A percentile compares a stretch with the other conserved stretches of the same genome.
phyloP scores from a whole-genome alignment of 2,329 filamentous ascomycete genomes.

The Lachnellula willkommii region DNA sequence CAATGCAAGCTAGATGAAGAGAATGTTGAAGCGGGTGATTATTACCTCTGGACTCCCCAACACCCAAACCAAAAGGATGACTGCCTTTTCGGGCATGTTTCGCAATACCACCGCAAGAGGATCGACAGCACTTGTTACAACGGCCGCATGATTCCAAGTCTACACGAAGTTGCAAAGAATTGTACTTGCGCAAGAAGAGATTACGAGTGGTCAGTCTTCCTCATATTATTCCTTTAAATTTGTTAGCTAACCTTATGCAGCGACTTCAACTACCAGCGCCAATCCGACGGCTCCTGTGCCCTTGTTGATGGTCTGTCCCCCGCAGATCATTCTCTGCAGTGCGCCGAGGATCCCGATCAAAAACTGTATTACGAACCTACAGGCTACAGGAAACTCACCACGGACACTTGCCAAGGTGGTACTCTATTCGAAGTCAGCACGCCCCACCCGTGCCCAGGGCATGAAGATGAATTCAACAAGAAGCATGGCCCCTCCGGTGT shows the following conservation, averaged over 20 bases:
- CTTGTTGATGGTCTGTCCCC: constrained; percentile 70
- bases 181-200: constrained; percentile 81
- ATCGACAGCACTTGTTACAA: constrained; percentile 76
- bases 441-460: constrained; percentile 64
- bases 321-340: constrained; percentile 53
- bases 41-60: constrained; percentile 79
- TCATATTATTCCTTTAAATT: not conserved
- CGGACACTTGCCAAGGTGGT: constrained; percentile 80
- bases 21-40: constrained; percentile 60
- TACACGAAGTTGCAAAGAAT: constrained; percentile 66
- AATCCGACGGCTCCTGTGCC: constrained; percentile 68
- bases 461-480: constrained; percentile 76
- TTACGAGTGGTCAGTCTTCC: constrained; percentile 74
- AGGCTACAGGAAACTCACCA: constrained; percentile 82
- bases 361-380: constrained; percentile 78
- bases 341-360: constrained; percentile 58
- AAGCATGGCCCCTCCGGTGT: constrained; percentile 66
- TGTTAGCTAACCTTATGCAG: constrained; percentile 39
- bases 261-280: constrained; percentile 88
- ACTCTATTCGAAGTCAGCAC: constrained; percentile 61
- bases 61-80: constrained; percentile 74
- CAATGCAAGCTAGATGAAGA: constrained; percentile 65
- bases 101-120: constrained; percentile 88
- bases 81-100: constrained; percentile 88
- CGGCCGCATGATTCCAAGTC: constrained; percentile 61